phyloP scores from a whole-genome alignment of 1,284 basidiomycete species.

The Puccinia triticina region DNA sequence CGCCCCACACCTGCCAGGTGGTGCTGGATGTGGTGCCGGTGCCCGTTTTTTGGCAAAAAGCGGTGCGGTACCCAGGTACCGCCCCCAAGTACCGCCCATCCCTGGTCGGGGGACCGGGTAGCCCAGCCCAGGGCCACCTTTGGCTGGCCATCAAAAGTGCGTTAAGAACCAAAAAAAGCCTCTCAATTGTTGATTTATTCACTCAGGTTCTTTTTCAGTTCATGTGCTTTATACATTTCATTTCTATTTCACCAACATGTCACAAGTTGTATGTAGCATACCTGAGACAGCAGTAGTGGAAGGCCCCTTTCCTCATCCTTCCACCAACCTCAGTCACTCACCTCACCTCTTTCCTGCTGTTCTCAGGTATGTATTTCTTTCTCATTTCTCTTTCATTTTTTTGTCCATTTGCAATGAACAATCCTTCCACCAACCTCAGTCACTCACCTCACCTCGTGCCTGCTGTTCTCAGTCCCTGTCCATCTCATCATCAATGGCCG shows the following conservation, averaged over 20 bases:
- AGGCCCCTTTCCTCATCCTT: neutral
- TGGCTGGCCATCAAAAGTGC: too few relatives aligned
- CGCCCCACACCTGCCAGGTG: too few relatives aligned
- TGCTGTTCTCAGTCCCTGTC: neutral
- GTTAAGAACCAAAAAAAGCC: too few relatives aligned
- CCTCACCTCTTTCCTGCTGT: neutral
- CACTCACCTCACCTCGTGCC: neutral
- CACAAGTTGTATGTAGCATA: neutral
- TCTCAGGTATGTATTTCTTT: neutral
- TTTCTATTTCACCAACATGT: neutral
- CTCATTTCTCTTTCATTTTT: neutral
- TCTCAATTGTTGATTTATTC: too few relatives aligned
- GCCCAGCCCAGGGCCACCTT: too few relatives aligned
- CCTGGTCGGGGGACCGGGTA: too few relatives aligned
- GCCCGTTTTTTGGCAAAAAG: too few relatives aligned
- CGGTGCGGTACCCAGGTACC: too few relatives aligned
- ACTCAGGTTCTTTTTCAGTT: too few relatives aligned
- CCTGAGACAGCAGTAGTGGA: neutral
- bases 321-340: neutral
- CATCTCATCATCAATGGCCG: neutral
- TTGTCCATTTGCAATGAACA: neutral
- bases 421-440: neutral
- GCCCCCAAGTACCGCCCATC: too few relatives aligned
- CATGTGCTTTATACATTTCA: neutral
- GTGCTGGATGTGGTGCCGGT: too few relatives aligned